Base-by-base conservation (phyloP, 148 eudicot genomes). In the Chenopodium berlandieri region DNA sequence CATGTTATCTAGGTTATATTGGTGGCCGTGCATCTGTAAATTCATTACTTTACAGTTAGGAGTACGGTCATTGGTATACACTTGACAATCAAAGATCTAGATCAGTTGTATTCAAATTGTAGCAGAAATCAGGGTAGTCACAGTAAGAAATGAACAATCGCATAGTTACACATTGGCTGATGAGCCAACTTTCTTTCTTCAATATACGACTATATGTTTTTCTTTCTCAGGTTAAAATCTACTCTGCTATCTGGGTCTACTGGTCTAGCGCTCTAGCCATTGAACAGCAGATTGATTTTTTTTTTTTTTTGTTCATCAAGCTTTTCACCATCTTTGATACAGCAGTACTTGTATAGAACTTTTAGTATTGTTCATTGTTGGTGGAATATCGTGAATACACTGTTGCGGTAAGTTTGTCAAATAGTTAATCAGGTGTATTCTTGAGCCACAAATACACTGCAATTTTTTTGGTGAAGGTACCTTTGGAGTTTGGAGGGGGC, bases 21-120 rank as follows among this genome's bases (percentile, higher is more conserved):
- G 32, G n/a, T 34, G 60, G 73, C 66, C 52, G 23, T 70, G 72
- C 31, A 9, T 78, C 67, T 71, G 81, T 77, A 80, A 72, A 80
- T 77, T 34, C 20, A 74, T 67, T 34, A 75, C 17, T 73, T 52
- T 67, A 44, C 50, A 75, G 78, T 40, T 77, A 50, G 63, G 19
- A 72, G 75, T 60, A 60, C 17, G 8, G 58, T 32, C 63, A 64
- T 40, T 81, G 48, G 14, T n/a, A 62, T 70, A 64, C 8, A n/a
- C 25, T 65, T 12, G 40, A 74, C 37, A 46, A 40, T n/a, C 31
- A 11, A 72, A 22, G 54, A 69, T 27, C 16, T 80, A 70, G 30
- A 46, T 34, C 77, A 62, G 1, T 71, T 37, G 13, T 13, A 60
- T 27, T 30, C 31, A n/a, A 23, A 20, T 40, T 80, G 69, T 74